Evolutionary conservation across 2,329 filamentous ascomycete species (phyloP), one percentile per base, ranked within the genome.

Genomic region (Hypomyces rosellus): DNA sequence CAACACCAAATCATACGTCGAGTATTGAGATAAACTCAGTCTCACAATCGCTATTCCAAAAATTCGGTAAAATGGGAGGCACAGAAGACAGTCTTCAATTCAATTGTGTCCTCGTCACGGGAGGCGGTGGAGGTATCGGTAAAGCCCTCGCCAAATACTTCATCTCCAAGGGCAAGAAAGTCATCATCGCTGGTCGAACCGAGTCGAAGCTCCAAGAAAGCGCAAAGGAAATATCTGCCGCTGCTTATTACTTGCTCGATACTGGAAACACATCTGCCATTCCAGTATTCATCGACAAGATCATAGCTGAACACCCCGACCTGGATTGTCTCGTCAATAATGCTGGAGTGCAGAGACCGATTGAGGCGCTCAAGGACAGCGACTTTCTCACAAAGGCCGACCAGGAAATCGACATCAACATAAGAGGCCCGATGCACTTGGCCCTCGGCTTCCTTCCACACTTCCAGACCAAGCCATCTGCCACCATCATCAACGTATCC

Each of bases 241-340:
- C 67, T 0, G 71, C 66, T 1, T 82, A 80, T 57, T 81, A 80
- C 53, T 69, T 73, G 0, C 58, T 74, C 1, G 78, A 82, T 58
- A 78, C 75, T 0, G 73, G 77, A 46, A 64, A 74, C 3, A 69
- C 70, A 0, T 46, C 61, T 0, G 59, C 65, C 1, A 74, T 80
- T 8, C 66, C 74, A 0, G 40, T 46, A 0, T 80, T 81, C 53
- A 63, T 75, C 48, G 50, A 69, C 39, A 68, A 67, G 14, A 59
- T 82, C 39, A 72, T 68, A 3, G 55, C 53, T 2, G 72, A 79
- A 5, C 74, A 82, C 56, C 76, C 61, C 1, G 62, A 63, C 1
- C 60, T 82, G 2, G 78, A 83, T 62, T 82, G 77, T 55, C 59
- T 82, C 0, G 66, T 82, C 59, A 82, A 82, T 65, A 82, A 83